A percentile compares a stretch with the other conserved stretches of the same genome.
phyloP scores from a whole-genome alignment of 148 eudicot species.

The Rhododendron simsii region DNA sequence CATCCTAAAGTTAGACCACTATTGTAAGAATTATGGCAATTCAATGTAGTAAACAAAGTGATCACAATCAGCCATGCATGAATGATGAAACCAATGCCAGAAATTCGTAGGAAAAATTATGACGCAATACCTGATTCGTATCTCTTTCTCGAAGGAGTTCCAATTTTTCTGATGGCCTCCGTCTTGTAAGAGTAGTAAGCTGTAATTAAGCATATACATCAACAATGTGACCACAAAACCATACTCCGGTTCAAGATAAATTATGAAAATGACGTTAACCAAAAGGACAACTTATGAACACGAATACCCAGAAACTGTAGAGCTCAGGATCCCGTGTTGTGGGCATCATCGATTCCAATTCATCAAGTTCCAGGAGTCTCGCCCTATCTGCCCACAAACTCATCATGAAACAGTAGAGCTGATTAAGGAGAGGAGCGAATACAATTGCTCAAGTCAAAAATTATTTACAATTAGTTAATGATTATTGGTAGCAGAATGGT shows the following conservation, averaged over 20 bases:
- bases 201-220: slow-evolving; percentile 22
- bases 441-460: neutral
- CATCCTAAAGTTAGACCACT: neutral
- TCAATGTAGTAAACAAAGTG: neutral
- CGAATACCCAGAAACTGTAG: slow-evolving; percentile 93
- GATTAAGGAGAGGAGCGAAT: neutral
- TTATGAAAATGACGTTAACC: neutral
- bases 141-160: slow-evolving; percentile 76
- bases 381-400: slow-evolving; percentile 52
- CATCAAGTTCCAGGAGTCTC: slow-evolving; percentile 66
- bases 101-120: neutral
- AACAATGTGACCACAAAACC: neutral
- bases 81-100: neutral
- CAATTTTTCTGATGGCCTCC: slow-evolving; percentile 74
- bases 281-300: neutral
- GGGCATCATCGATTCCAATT: slow-evolving; percentile 87
- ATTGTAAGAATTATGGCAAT: neutral
- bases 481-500: neutral
- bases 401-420: neutral
- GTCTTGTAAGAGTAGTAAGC: slow-evolving; percentile 70
- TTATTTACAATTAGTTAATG: neutral
- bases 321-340: slow-evolving; percentile 73
- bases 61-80: neutral
- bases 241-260: neutral
- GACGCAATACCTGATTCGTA: slow-evolving; percentile 65